A percentile compares a stretch with the other conserved stretches of the same genome.
These are phyloP conservation scores for Aspergillus carbonarius DNA, from an alignment of 2,329 filamentous ascomycete species.

Conservation along the genomic window DNA sequence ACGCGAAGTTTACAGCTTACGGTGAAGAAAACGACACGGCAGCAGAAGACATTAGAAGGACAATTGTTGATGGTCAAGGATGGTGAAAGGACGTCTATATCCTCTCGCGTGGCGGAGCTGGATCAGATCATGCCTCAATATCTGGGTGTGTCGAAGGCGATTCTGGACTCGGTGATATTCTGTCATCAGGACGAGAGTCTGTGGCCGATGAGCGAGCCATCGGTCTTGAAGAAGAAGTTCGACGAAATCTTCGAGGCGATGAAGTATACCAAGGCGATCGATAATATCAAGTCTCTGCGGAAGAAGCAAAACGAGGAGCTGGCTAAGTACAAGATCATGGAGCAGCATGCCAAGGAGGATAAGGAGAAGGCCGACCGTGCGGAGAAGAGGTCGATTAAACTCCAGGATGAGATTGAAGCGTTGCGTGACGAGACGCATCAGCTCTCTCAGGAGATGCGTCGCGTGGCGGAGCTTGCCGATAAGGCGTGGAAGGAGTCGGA, in stretches of 20 bases:
- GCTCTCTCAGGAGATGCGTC: conserved; percentile 49
- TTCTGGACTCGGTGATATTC: conserved; percentile 94
- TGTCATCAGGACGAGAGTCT: conserved; percentile 97
- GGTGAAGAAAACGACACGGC: conserved; percentile 74
- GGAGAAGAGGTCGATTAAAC: conserved; percentile 62
- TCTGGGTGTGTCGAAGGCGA: conserved; percentile 83
- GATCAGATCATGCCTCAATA: conserved; percentile 81
- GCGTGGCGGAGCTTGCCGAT: conserved; percentile 52
- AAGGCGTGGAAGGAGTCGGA: conserved; percentile 72
- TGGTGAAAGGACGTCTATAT: conserved; percentile 76
- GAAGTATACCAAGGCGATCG: conserved; percentile 96
- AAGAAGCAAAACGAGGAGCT: conserved; percentile 82
- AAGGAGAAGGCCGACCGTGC: conserved; percentile 79
- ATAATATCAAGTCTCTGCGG: conserved; percentile 82
- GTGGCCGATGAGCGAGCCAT: conserved; percentile 91
- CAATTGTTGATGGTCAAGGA: conserved; percentile 72
- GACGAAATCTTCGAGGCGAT: conserved; percentile 97
- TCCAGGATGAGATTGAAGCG: conserved; percentile 62
- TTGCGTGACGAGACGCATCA: conserved; percentile 63
- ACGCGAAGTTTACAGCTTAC: conserved; percentile 83
- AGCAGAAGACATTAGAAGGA: conserved; percentile 81
- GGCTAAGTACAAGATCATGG: conserved; percentile 68
- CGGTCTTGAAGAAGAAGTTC: conserved; percentile 84
- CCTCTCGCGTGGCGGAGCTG: conserved; percentile 76
- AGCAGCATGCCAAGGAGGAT: conserved; percentile 74